Conservation (phyloP, 257 asterid genomes). For the Coffea canephora region DNA sequence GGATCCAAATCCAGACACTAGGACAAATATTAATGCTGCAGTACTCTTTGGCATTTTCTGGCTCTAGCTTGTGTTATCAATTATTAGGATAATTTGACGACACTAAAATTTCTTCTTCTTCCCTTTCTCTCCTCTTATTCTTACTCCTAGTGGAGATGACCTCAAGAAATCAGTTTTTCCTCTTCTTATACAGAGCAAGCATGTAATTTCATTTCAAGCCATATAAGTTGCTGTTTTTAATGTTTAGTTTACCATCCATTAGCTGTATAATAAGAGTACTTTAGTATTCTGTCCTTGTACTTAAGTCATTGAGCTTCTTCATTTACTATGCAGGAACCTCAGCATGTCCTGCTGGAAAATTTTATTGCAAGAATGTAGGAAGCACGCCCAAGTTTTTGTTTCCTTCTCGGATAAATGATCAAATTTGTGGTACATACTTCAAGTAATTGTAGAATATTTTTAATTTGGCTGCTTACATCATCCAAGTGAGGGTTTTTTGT, state of each 20-base stretch:
- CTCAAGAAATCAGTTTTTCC: neutral
- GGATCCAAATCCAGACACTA: neutral
- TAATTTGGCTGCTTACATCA: neutral
- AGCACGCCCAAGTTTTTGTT: conserved; percentile 78
- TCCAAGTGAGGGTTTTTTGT: neutral
- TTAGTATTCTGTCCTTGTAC: neutral
- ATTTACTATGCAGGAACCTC: conserved; percentile 64
- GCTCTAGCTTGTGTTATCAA: neutral
- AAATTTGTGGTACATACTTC: conserved; percentile 64
- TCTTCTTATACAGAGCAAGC: neutral
- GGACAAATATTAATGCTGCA: neutral
- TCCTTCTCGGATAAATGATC: conserved; percentile 85
- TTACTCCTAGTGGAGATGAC: neutral
- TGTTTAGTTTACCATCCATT: neutral
- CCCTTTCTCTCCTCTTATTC: neutral
- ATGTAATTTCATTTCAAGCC: conserved; percentile 1
- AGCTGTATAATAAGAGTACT: neutral
- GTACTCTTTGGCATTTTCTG: neutral
- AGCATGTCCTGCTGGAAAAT: conserved; percentile 85
- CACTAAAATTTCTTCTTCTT: neutral
- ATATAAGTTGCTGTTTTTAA: neutral
- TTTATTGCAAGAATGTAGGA: conserved; percentile 86
- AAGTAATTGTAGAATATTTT: neutral
- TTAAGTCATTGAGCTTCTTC: conserved; percentile 11
- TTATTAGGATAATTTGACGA: neutral